Evolutionary conservation across 148 eudicot species (phyloP), one percentile per base, ranked within the genome.

Genomic region (Nepenthes mirabilis): DNA sequence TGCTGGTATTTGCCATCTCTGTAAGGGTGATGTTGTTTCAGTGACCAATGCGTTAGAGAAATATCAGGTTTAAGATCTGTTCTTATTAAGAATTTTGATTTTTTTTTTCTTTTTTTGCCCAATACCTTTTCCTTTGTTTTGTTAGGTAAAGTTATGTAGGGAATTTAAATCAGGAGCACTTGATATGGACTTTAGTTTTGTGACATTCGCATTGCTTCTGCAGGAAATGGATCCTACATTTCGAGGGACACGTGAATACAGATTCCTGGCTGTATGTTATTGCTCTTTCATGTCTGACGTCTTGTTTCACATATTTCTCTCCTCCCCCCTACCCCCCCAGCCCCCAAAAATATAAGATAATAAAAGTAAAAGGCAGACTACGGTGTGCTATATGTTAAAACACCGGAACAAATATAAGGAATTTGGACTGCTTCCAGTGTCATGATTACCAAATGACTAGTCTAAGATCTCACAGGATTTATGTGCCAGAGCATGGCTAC

Each of bases 211-310:
- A 49, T 52, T 61, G 47, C 57, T 58, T 63, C 40, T 63, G 68
- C 74, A 83, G 84, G 84, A 71, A 2, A 43, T 83, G 78, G 88
- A 80, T 74, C 78, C 88, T 33, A 72, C 82, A 2, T 83, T 83
- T 71, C 72, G 82, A 36, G 68, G 80, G 54, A 80, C 84, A 2
- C 76, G 80, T 3, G 88, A 83, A 55, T 83, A 61, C 71, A 67
- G 35, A 62, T 62, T 83, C 12, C 63, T 83, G 61, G 69, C 70
- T 51, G 88, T 83, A 69, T 8, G 80, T 72, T 43, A 14, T 11
- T n/a, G 0, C 60, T 55, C 2, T 5, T 8, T 54, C 34, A 13
- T 43, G 45, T 33, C 54, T 45, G 34, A 43, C 9, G 51, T 58
- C 6, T 3, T 53, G 34, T 51, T 6, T 59, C 1, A n/a, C 33